Percentiles rank a stretch among this genome's conserved stretches.
Evolutionary conservation across 805 yeast genomes (phyloP).

Genomic region (Saccharomycopsis schoenii): DNA sequence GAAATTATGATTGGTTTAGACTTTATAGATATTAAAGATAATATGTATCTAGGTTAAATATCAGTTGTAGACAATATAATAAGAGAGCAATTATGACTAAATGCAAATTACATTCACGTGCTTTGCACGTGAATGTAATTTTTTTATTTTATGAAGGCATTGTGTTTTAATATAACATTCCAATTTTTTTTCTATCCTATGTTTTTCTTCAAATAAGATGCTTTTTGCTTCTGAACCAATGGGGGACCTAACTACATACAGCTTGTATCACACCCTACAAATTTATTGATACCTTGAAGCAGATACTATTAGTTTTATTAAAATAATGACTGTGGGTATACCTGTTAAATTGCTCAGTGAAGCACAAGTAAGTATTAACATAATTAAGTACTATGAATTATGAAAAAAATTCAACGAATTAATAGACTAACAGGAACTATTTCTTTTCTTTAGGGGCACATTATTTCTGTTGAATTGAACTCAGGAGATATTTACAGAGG

Average conservation of each 20-base stretch:
- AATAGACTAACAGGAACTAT: background rate
- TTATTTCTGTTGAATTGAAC: conserved; percentile 69
- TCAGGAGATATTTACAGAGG: conserved; percentile 88
- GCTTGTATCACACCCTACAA: too few relatives aligned
- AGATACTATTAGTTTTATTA: too few relatives aligned
- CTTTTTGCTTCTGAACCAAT: too few relatives aligned
- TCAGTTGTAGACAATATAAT: background rate
- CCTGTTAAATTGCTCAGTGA: conserved; percentile 84
- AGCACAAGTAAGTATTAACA: conserved; percentile 40
- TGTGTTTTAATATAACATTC: too few relatives aligned
- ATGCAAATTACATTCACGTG: background rate
- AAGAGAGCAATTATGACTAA: too few relatives aligned
- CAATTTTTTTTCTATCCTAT: too few relatives aligned
- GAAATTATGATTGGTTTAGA: conserved; percentile 4
- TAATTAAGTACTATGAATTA: background rate
- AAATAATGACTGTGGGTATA: conserved; percentile 52
- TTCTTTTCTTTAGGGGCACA: conserved; percentile 49
- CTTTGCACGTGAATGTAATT: too few relatives aligned
- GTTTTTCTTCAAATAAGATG: too few relatives aligned
- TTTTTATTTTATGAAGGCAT: too few relatives aligned
- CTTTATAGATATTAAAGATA: background rate
- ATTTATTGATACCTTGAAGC: too few relatives aligned
- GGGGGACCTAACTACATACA: too few relatives aligned
- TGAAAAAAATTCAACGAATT: background rate
- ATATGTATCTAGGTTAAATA: background rate